phyloP scores from a whole-genome alignment of 2,329 filamentous ascomycete species.

The Phialophora macrospora region DNA sequence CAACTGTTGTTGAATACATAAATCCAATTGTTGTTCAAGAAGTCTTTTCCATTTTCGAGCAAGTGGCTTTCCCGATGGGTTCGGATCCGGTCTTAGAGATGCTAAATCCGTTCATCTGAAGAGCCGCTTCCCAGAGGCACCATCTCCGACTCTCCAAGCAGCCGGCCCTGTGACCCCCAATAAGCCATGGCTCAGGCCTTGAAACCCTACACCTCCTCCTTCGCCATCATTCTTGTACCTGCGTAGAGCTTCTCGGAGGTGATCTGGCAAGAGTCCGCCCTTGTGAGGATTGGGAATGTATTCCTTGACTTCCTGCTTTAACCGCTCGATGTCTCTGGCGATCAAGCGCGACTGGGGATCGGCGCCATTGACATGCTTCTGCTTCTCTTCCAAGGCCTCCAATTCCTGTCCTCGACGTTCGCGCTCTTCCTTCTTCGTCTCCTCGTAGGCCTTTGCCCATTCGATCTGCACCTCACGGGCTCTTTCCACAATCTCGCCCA shows the following conservation, averaged over 20 bases:
- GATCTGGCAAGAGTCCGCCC: constrained; percentile 54
- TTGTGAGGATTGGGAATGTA: constrained; percentile 50
- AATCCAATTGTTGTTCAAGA: neutral
- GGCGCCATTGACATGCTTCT: constrained; percentile 41
- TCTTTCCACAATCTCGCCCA: constrained; percentile 68
- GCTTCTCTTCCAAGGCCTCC: constrained; percentile 47
- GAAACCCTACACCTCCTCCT: constrained; percentile 55
- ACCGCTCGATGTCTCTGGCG: constrained; percentile 35
- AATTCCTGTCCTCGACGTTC: constrained; percentile 63
- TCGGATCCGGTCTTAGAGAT: neutral
- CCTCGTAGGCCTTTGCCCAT: constrained; percentile 56
- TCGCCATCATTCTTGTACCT: constrained; percentile 56
- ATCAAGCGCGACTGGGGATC: constrained; percentile 35
- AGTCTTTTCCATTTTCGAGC: neutral
- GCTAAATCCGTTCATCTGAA: constrained; percentile 46
- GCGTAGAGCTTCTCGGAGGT: constrained; percentile 56
- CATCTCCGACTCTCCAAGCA: constrained; percentile 47
- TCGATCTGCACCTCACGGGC: constrained; percentile 66
- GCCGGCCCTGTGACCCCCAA: constrained; percentile 51
- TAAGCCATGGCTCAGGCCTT: constrained; percentile 53
- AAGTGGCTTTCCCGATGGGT: neutral
- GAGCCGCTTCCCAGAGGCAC: constrained; percentile 48
- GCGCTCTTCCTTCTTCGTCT: constrained; percentile 60
- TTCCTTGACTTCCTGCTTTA: constrained; percentile 44
- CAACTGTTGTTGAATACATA: neutral